phyloP scores from a whole-genome alignment of 768 basidiomycete species.

The Hydnomerulius pinastri region DNA sequence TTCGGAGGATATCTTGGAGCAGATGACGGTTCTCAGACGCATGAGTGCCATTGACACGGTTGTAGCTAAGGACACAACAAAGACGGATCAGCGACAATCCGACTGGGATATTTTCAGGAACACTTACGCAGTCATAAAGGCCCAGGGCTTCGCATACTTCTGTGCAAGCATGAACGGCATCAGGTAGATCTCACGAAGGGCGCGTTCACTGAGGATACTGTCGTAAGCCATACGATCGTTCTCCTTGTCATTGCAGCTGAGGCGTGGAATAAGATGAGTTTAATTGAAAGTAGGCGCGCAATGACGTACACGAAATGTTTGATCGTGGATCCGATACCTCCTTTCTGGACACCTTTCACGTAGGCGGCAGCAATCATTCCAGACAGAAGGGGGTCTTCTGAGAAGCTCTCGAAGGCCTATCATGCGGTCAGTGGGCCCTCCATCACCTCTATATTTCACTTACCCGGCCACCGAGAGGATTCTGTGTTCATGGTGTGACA shows the following conservation, averaged over 20 bases:
- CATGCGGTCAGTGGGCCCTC: constrained; percentile 10
- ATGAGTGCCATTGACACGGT: constrained; percentile 77
- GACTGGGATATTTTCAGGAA: neutral
- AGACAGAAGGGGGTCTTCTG: constrained; percentile 75
- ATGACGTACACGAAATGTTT: constrained; percentile 76
- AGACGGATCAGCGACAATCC: neutral
- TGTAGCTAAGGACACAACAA: constrained; percentile 45
- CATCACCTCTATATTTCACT: constrained; percentile 12
- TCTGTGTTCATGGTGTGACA: constrained; percentile 37
- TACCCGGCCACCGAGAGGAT: constrained; percentile 70
- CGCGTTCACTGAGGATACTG: constrained; percentile 48
- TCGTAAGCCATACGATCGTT: constrained; percentile 69
- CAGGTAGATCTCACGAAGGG: constrained; percentile 60
- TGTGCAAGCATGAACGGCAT: constrained; percentile 63
- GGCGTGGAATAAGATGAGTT: neutral
- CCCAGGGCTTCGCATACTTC: constrained; percentile 52
- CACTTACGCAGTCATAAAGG: constrained; percentile 62
- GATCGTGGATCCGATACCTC: constrained; percentile 76
- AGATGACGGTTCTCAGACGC: constrained; percentile 64
- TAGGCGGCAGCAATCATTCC: constrained; percentile 72
- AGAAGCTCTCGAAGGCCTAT: constrained; percentile 76
- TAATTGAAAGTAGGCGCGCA: neutral
- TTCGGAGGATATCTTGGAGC: constrained; percentile 60
- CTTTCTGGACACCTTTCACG: constrained; percentile 73
- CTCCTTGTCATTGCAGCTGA: constrained; percentile 79